Conservation (phyloP, 768 basidiomycete species). For the Paxillus ammoniavirescens region DNA sequence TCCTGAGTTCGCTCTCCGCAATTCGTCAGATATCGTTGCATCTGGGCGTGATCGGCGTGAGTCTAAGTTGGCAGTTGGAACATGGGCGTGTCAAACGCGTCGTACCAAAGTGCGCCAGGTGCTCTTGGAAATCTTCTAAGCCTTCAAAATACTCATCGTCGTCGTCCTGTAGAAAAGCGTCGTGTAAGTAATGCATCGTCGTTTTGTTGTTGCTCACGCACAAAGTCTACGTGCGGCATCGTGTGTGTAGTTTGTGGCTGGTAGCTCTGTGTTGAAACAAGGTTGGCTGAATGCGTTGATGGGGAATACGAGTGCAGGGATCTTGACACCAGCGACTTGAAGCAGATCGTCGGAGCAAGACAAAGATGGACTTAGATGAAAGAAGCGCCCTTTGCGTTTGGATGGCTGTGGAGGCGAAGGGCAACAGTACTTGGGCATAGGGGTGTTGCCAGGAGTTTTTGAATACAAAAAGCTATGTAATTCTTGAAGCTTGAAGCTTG, state of each 20-base stretch:
- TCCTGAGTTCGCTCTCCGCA: slow-evolving; percentile 1
- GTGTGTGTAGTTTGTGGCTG: neutral
- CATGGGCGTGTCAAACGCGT: slow-evolving; percentile 7
- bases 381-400: neutral
- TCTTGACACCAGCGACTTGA: neutral
- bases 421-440: slow-evolving; percentile 1
- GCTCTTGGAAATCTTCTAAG: slow-evolving; percentile 10
- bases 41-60: neutral
- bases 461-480: neutral
- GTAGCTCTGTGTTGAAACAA: slow-evolving; percentile 4
- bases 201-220: slow-evolving; percentile 10
- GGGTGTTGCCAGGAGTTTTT: neutral
- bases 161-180: slow-evolving; percentile 16
- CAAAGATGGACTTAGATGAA: neutral
- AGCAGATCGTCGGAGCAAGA: neutral
- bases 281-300: slow-evolving; percentile 2
- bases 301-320: slow-evolving; percentile 5
- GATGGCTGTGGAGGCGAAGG: slow-evolving; percentile 5
- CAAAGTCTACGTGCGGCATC: slow-evolving; percentile 22
- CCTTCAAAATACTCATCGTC: slow-evolving; percentile 23
- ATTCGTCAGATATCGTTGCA: slow-evolving; percentile 10
- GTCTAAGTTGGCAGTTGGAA: neutral
- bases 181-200: neutral
- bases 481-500: slow-evolving; percentile 3
- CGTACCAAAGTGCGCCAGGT: slow-evolving; percentile 15